Conservation (phyloP, 495 filamentous ascomycete genomes). For the Aspergillus coremiiformis region DNA sequence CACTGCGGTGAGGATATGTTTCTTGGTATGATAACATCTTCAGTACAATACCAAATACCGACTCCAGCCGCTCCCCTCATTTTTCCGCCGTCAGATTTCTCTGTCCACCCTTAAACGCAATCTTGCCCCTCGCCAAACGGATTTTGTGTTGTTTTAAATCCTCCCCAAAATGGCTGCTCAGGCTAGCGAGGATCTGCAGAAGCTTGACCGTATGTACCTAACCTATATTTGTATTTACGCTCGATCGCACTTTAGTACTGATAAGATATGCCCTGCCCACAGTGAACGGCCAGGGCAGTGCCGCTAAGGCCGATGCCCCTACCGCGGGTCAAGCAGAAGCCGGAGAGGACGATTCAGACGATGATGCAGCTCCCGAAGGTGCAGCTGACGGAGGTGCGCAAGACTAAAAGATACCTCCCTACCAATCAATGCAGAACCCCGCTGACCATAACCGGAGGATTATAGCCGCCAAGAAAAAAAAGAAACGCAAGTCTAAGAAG, state of each 20-base stretch:
- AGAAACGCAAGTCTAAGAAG: slow-evolving; percentile 70
- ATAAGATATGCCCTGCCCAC: slow-evolving; percentile 19
- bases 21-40: background rate
- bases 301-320: slow-evolving; percentile 34
- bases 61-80: background rate
- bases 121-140: slow-evolving; percentile 1
- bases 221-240: background rate
- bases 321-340: slow-evolving; percentile 30
- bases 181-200: slow-evolving; percentile 42
- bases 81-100: background rate
- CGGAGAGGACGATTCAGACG: slow-evolving; percentile 59
- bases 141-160: slow-evolving; percentile 4
- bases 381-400: slow-evolving; percentile 40
- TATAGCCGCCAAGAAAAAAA: slow-evolving; percentile 64
- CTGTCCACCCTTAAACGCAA: background rate
- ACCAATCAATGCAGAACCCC: background rate
- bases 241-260: slow-evolving; percentile 11
- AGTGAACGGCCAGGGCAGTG: slow-evolving; percentile 46
- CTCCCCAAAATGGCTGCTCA: slow-evolving; percentile 46
- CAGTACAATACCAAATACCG: background rate
- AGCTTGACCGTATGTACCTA: slow-evolving; percentile 41
- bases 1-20: no score
- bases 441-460: slow-evolving; percentile 8
- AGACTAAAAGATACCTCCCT: slow-evolving; percentile 2
- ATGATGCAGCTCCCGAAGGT: slow-evolving; percentile 40